Percentiles rank a stretch among this genome's conserved stretches.
These are phyloP conservation scores for Linderniella brevidens DNA, from an alignment of 257 asterid species.

Conservation along the genomic window DNA sequence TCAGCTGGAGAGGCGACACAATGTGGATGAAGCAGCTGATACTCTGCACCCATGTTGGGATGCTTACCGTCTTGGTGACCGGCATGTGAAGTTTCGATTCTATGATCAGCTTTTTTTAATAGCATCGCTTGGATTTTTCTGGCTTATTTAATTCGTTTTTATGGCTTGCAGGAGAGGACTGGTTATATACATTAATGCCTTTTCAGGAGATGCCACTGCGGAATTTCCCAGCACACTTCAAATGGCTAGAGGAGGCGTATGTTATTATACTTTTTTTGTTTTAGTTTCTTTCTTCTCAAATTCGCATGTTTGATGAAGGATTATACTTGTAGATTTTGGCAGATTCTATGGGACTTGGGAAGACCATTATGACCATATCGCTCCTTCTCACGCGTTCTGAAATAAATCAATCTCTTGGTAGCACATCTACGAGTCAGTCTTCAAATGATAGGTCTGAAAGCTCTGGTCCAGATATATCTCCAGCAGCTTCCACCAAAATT, in stretches of 20 bases:
- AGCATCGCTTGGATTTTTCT: not conserved
- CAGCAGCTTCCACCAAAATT: conserved; percentile 31
- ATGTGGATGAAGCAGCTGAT: conserved; percentile 52
- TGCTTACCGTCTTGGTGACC: conserved; percentile 68
- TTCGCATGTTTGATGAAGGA: conserved; percentile 16
- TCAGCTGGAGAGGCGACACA: conserved; percentile 60
- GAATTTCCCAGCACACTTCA: conserved; percentile 93
- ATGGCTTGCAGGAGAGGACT: conserved; percentile 51
- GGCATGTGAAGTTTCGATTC: conserved; percentile 24
- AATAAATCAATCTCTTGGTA: conserved; percentile 38
- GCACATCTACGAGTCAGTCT: conserved; percentile 25
- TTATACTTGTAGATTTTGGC: conserved; percentile 65
- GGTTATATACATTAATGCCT: conserved; percentile 64
- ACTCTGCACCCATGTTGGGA: conserved; percentile 95
- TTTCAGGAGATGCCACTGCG: conserved; percentile 78
- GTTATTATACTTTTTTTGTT: conserved; percentile 14
- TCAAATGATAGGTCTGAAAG: conserved; percentile 26
- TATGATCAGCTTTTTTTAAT: conserved; percentile 1
- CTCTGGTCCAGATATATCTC: conserved; percentile 26
- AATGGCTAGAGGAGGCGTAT: conserved; percentile 97
- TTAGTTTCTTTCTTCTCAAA: conserved; percentile 4
- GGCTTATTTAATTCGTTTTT: not conserved
- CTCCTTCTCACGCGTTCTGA: conserved; percentile 66
- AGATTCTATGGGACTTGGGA: conserved; percentile 98
- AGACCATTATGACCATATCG: conserved; percentile 86